Base-by-base conservation (phyloP, 1,139 yeast species). In the Debaryomycetaceae sp. region DNA sequence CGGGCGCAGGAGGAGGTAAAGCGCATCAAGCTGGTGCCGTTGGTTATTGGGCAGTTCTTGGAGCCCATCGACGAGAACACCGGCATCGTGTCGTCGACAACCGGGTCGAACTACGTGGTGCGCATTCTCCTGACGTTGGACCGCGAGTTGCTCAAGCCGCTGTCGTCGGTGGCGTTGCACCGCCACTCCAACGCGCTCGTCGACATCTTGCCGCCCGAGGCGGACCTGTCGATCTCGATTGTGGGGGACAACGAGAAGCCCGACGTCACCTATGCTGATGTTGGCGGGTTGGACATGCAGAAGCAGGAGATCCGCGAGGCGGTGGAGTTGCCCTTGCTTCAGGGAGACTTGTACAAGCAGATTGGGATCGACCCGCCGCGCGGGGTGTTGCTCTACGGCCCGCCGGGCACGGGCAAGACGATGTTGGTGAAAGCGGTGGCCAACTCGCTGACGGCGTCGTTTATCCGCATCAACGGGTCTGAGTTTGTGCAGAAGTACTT, bases 351-450 rank as follows among this genome's bases (percentile, higher is more conserved):
- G 46, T 93, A 93, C 61, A 83, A 86, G 48, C 97, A 93, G 61
- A 93, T 93, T 53, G 99, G 99, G 61, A 93, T 93, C 44, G 97
- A 93, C 51, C 98, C 98, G 21, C 98, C 99, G 41, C 77, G 97
- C 47, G 99, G 99, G 51, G 98, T 93, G 22, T 65, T 93, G 45
- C 69, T 93, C 40, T 93, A 91, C 58, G 99, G 99, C 15, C 97
- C 98, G 12, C 99, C 99, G 29, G 99, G 99, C 56, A 93, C 98
- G 3, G 99, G 99, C 49, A 93, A 93, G 60, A 93, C 99, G 23
- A 88, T 93, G 96, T 74, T 93, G 56, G 99, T 89, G 34, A 93
- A 93, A 61, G 98, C 99, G 0, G 99, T 93, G 30, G 99, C 99
- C 12, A 91, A 93, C 58, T 80, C 91, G 36, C 82, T 97, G 3